Base-by-base conservation (phyloP, 805 yeast species). In the Torulaspora maleeae region DNA sequence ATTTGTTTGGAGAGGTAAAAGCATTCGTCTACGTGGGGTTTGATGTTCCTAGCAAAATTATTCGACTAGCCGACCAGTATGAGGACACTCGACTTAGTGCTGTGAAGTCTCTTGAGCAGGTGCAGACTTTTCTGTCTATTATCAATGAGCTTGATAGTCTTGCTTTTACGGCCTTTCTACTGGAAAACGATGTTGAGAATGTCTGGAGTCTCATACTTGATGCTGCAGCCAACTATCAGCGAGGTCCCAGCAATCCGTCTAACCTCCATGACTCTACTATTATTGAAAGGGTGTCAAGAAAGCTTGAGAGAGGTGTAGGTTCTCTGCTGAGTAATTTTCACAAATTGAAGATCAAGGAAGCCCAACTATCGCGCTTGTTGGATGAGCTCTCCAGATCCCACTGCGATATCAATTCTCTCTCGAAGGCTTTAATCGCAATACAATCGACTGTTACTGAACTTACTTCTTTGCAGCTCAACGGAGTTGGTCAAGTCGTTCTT, bases 41-140 rank as follows among this genome's bases (percentile, higher is more conserved):
- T 55, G 76, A 74, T 7, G 63, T 87, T 0, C 91, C 95, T 0
- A 75, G 75, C 20, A 54, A 70, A 4, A 48, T 84, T 2, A 50
- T 68, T 11, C 55, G 74, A 1, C 71, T 69, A 22, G 71, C 86
- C 1, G 71, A 77, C 36, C 74, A 71, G 25, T 69, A 81, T 2
- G 70, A 76, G 44, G 66, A 71, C 25, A 55, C 83, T 0, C 74
- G 79, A 41, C 87, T 90, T 0, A 73, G 74, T 50, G 82, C 85
- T 0, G 64, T 73, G 3, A 67, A 74, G 8, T 49, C 87, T 6
- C 59, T 64, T 4, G 90, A 84, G 46, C 72, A 78, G 6, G 41
- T 83, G 3, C 58, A 60, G 6, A 63, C 72, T 1, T 67, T 81
- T 41, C 59, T 68, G 39, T 50, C 60, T 1, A 48, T 71, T 0